Conservation (phyloP, 2,329 filamentous ascomycete species). For the Colletotrichum sp. region DNA sequence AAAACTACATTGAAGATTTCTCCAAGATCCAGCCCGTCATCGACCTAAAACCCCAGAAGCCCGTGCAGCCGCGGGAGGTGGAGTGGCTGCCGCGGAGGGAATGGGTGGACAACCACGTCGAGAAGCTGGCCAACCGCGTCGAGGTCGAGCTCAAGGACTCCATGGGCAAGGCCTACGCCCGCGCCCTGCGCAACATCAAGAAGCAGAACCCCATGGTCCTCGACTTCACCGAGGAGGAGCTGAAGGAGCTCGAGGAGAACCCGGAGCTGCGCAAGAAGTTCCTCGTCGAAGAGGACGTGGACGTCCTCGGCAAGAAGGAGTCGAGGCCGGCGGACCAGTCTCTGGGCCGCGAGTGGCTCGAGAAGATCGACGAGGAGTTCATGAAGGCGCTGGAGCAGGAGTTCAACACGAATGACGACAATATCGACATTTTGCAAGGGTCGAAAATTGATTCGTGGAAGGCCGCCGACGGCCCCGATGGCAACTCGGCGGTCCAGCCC, state of each 20-base stretch:
- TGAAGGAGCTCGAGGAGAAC: slow-evolving; percentile 43
- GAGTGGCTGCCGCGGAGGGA: slow-evolving; percentile 68
- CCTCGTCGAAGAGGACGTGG: slow-evolving; percentile 30
- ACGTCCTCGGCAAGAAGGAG: not conserved
- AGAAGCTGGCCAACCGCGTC: slow-evolving; percentile 47
- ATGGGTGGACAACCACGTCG: slow-evolving; percentile 62
- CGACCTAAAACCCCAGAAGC: slow-evolving; percentile 67
- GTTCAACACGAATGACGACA: slow-evolving; percentile 27
- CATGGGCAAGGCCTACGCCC: slow-evolving; percentile 44
- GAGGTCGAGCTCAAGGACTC: slow-evolving; percentile 48
- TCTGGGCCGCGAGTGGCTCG: not conserved
- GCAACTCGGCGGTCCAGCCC: slow-evolving; percentile 51
- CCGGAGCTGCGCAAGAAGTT: slow-evolving; percentile 44
- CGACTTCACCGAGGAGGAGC: slow-evolving; percentile 62
- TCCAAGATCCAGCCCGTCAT: slow-evolving; percentile 77
- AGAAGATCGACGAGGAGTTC: slow-evolving; percentile 28
- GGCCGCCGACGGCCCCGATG: slow-evolving; percentile 30
- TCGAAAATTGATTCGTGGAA: slow-evolving; percentile 37
- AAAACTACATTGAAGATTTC: slow-evolving; percentile 85
- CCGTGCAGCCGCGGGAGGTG: slow-evolving; percentile 54
- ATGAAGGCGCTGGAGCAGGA: slow-evolving; percentile 26
- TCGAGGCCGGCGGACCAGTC: not conserved
- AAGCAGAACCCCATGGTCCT: slow-evolving; percentile 46
- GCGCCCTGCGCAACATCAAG: slow-evolving; percentile 47
- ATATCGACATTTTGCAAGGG: slow-evolving; percentile 27